Base-by-base conservation (phyloP, 768 basidiomycete genomes). In the Rhodotorula babjevae region DNA sequence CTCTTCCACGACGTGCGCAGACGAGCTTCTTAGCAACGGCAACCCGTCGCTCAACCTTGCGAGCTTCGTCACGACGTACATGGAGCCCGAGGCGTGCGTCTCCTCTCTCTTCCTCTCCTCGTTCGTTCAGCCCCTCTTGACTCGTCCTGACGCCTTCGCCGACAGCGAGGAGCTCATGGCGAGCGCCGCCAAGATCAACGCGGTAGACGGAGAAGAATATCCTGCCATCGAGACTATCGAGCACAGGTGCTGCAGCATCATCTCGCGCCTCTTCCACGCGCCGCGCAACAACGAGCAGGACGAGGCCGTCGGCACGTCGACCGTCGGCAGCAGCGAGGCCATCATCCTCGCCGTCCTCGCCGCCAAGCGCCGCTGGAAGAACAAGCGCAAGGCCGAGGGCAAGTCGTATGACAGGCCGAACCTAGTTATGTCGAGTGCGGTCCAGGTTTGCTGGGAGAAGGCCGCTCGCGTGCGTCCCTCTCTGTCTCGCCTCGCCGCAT, bases 401-500 rank as follows among this genome's bases (percentile, higher is more conserved):
- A 77, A 77, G 66, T 60, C 65, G 15, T 68, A 59, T 27, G 70
- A 71, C 42, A 76, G 71, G 47, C 79, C 79, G 18, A 80, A 80
- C 68, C 29, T 80, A 36, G 77, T 81, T 42, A 80, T 80, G 78
- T 74, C 67, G 60, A 64, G 79, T 27, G 79, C 78, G 3, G 78
- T 67, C 6, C 72, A 75, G 53, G 76, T 76, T 61, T 79, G 79
- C 66, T 81, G 78, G 78, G 81, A 82, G 71, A 81, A 81, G 68
- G 80, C 79, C 0, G 69, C 74, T 25, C 25, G 65, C n/a, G 50
- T 57, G 36, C 19, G 31, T 29, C 29, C 29, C 15, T 5, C 36
- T 36, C 36, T 36, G 1, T 15, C n/a, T 15, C 29, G 14, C 49
- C n/a, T 33, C 12, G 11, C n/a, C n/a, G n/a, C n/a, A n/a, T n/a